Evolutionary conservation across 2,329 filamentous ascomycete species (phyloP).

Genomic region (Phyllosticta citribraziliensis): DNA sequence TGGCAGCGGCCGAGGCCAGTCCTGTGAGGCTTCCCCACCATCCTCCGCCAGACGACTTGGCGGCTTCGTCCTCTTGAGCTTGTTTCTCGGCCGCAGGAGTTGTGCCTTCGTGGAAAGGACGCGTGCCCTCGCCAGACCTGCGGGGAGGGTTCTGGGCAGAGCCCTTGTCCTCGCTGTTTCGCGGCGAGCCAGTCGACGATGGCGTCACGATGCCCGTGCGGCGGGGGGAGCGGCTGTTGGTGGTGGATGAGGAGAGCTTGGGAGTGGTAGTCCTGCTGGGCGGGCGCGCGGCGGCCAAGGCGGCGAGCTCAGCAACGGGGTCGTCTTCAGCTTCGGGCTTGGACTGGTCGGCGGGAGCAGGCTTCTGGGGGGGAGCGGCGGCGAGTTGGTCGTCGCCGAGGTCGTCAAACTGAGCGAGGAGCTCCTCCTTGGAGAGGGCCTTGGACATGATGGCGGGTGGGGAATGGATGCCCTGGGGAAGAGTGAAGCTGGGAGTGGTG

Average conservation of each 20-base stretch:
- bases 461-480: neutral
- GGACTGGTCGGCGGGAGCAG: constrained; percentile 31
- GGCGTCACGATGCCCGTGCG: constrained; percentile 25
- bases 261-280: constrained; percentile 70
- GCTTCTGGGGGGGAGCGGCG: constrained; percentile 22
- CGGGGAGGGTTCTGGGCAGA: constrained; percentile 34
- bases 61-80: constrained; percentile 41
- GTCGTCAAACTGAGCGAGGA: constrained; percentile 37
- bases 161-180: constrained; percentile 51
- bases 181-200: constrained; percentile 29
- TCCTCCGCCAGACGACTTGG: constrained; percentile 29
- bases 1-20: constrained; percentile 66
- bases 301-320: constrained; percentile 78
- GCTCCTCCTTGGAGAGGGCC: constrained; percentile 34
- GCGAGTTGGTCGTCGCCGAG: constrained; percentile 25
- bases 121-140: constrained; percentile 69
- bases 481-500: neutral
- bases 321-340: constrained; percentile 47
- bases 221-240: constrained; percentile 25
- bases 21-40: constrained; percentile 73
- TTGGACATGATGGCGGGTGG: constrained; percentile 23
- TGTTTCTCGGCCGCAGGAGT: constrained; percentile 52
- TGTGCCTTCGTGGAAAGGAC: constrained; percentile 61
- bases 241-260: constrained; percentile 44
- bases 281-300: constrained; percentile 55